Conservation (phyloP, 495 filamentous ascomycete species). For the Tuber magnatum region DNA sequence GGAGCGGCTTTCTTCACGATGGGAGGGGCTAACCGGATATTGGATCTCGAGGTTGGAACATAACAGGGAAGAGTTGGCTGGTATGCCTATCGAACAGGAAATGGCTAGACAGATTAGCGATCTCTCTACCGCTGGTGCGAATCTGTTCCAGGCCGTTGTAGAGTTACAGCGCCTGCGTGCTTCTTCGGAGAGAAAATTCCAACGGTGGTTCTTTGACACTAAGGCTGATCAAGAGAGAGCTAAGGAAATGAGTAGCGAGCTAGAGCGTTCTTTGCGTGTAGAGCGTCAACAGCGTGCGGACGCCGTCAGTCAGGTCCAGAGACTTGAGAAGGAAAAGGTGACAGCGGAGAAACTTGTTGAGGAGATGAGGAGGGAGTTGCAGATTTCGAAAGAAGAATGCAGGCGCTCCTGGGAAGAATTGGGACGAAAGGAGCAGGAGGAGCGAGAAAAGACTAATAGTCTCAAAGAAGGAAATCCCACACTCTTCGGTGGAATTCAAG, state of each 20-base stretch:
- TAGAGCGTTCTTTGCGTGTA: conserved; percentile 62
- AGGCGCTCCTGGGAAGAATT: conserved; percentile 95
- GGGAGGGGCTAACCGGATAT: conserved; percentile 94
- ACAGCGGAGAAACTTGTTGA: conserved; percentile 66
- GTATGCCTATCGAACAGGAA: conserved; percentile 75
- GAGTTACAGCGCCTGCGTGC: conserved; percentile 93
- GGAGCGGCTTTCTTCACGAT: conserved; percentile 93
- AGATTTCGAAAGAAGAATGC: conserved; percentile 94
- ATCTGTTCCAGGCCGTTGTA: conserved; percentile 94
- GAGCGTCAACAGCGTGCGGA: conserved; percentile 65
- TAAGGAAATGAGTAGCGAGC: conserved; percentile 73
- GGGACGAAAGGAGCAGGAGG: conserved; percentile 86
- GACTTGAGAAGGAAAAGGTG: conserved; percentile 58
- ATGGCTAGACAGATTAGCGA: conserved; percentile 91
- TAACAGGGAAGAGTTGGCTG: conserved; percentile 73
- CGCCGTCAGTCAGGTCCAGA: conserved; percentile 55
- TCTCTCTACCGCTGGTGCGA: conserved; percentile 89
- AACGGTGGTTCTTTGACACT: conserved; percentile 97
- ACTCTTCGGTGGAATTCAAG: conserved; percentile 84
- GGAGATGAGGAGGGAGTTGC: conserved; percentile 83
- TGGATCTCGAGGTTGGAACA: conserved; percentile 91
- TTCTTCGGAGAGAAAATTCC: conserved; percentile 93
- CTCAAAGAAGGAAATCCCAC: conserved; percentile 83
- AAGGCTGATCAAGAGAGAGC: conserved; percentile 76
- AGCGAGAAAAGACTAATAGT: conserved; percentile 78